Evolutionary conservation across 1,284 basidiomycete species (phyloP).

Genomic region (Veloporphyrellus conicus): DNA sequence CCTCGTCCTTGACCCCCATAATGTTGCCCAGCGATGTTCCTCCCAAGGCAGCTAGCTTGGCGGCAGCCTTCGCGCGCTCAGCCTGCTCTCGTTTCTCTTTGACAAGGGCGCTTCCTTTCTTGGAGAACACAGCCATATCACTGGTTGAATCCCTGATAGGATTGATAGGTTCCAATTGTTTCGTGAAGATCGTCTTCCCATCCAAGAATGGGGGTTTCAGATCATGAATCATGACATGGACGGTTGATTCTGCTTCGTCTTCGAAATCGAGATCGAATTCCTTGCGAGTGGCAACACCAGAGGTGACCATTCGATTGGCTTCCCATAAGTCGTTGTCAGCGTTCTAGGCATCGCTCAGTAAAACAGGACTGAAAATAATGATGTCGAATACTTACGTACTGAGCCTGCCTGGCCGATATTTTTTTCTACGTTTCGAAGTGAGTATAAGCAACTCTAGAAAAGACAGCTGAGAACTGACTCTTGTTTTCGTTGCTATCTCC

Average conservation of each 20-base stretch:
- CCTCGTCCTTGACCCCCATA: constrained; percentile 95
- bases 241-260: constrained; percentile 90
- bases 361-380: background rate
- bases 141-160: constrained; percentile 91
- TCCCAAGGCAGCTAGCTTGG: constrained; percentile 88
- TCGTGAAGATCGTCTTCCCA: constrained; percentile 93
- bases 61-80: constrained; percentile 92
- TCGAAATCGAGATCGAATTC: constrained; percentile 88
- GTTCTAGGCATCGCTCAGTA: constrained; percentile 51
- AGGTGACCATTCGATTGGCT: constrained; percentile 93
- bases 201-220: constrained; percentile 98
- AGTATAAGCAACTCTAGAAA: constrained; percentile 3
- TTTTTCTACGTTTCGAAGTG: constrained; percentile 51
- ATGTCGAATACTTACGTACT: constrained; percentile 66
- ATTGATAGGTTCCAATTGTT: constrained; percentile 95
- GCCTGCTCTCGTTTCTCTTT: constrained; percentile 94
- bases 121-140: constrained; percentile 93
- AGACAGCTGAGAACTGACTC: constrained; percentile 40
- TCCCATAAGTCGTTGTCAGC: constrained; percentile 99
- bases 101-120: constrained; percentile 91
- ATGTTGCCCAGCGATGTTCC: constrained; percentile 95
- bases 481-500: constrained; percentile 76
- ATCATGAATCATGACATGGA: constrained; percentile 96
- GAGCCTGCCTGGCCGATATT: constrained; percentile 87
- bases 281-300: constrained; percentile 85